Conservation (phyloP, 345 rosid genomes). For the Capsella bursapastoris region DNA sequence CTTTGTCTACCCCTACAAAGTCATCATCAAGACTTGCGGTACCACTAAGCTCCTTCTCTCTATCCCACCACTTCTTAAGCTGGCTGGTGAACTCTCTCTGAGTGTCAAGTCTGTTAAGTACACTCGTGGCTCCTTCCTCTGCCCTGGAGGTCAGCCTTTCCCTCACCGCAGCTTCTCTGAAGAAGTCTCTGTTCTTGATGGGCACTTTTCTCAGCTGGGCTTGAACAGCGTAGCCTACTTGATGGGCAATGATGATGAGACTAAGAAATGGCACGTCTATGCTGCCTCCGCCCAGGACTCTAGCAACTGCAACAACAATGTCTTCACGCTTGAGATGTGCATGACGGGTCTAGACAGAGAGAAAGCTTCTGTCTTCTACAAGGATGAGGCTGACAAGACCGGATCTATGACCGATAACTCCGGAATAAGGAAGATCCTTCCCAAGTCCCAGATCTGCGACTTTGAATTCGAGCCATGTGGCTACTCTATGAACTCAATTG, state of each 20-base stretch:
- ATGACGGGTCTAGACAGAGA: conserved; percentile 87
- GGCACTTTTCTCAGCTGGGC: conserved; percentile 63
- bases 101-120: conserved; percentile 71
- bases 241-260: conserved; percentile 64
- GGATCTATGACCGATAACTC: conserved; percentile 70
- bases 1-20: conserved; percentile 88
- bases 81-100: conserved; percentile 71
- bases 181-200: conserved; percentile 83
- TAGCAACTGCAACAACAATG: conserved; percentile 32
- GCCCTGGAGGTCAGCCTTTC: conserved; percentile 78
- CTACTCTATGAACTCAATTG: conserved; percentile 96
- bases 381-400: conserved; percentile 54
- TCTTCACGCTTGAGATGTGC: conserved; percentile 89
- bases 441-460: conserved; percentile 83
- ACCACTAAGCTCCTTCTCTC: conserved; percentile 90
- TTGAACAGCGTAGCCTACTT: conserved; percentile 66
- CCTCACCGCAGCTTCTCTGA: conserved; percentile 89
- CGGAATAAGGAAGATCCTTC: conserved; percentile 89
- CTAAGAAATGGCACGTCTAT: conserved; percentile 91
- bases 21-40: conserved; percentile 96
- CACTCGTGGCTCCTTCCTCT: conserved; percentile 91
- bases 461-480: conserved; percentile 97
- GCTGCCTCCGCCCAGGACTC: conserved; percentile 62
- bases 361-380: conserved; percentile 76
- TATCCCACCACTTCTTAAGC: conserved; percentile 82